Conservation (phyloP, 1,284 basidiomycete species). For the Sporisorium sorghi region DNA sequence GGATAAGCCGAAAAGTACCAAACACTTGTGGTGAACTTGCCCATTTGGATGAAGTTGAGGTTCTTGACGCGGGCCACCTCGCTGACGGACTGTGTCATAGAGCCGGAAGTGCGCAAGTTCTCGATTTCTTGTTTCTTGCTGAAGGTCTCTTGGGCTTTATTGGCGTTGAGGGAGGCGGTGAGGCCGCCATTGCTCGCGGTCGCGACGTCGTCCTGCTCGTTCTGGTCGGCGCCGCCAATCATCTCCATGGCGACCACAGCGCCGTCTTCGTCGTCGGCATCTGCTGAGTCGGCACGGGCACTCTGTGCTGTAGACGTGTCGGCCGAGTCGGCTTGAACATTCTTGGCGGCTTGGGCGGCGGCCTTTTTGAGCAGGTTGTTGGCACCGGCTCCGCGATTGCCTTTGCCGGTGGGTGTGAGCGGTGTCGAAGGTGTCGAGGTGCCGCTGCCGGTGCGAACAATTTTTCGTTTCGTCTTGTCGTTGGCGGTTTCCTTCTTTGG, state of each 20-base stretch:
- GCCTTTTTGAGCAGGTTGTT: slow-evolving; percentile 79
- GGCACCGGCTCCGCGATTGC: slow-evolving; percentile 26
- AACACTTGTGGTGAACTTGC: slow-evolving; percentile 93
- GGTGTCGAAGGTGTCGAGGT: slow-evolving; percentile 48
- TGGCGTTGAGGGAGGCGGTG: slow-evolving; percentile 71
- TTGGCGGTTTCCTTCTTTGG: slow-evolving; percentile 74
- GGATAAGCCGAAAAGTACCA: slow-evolving; percentile 99
- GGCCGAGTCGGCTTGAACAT: slow-evolving; percentile 71
- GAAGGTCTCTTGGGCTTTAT: slow-evolving; percentile 72
- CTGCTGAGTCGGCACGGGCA: slow-evolving; percentile 59
- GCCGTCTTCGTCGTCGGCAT: slow-evolving; percentile 68
- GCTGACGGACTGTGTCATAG: slow-evolving; percentile 98
- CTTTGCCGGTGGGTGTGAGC: slow-evolving; percentile 45
- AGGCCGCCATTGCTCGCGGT: slow-evolving; percentile 68
- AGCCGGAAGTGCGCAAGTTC: slow-evolving; percentile 94
- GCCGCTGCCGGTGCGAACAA: slow-evolving; percentile 45
- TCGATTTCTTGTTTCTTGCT: slow-evolving; percentile 98
- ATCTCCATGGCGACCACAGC: slow-evolving; percentile 72
- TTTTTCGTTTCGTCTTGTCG: slow-evolving; percentile 71
- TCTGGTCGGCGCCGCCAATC: slow-evolving; percentile 64
- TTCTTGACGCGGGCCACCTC: slow-evolving; percentile 99
- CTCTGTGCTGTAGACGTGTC: slow-evolving; percentile 70
- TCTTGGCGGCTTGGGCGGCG: slow-evolving; percentile 76
- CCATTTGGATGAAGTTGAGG: slow-evolving; percentile 94
- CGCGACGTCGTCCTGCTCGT: slow-evolving; percentile 54